Conservation (phyloP, 2,329 filamentous ascomycete species). For the Camillea tinctor region DNA sequence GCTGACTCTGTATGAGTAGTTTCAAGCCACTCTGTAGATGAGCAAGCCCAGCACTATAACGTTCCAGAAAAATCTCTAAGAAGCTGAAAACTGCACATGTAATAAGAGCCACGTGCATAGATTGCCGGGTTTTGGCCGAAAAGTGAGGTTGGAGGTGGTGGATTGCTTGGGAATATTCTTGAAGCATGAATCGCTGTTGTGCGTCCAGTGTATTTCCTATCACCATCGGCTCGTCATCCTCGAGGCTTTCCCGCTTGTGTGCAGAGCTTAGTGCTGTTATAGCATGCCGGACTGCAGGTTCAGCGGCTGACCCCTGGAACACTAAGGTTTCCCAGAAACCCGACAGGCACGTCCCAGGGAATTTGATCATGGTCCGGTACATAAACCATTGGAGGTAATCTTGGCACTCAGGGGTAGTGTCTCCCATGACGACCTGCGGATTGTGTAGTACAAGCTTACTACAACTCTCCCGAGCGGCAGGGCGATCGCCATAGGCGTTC, state of each 20-base stretch:
- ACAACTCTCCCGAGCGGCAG: slow-evolving; percentile 30
- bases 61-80: slow-evolving; percentile 36
- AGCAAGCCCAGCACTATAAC: slow-evolving; percentile 35
- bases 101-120: slow-evolving; percentile 38
- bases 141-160: slow-evolving; percentile 35
- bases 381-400: slow-evolving; percentile 44
- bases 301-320: slow-evolving; percentile 35
- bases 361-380: slow-evolving; percentile 35
- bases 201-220: slow-evolving; percentile 10
- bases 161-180: slow-evolving; percentile 40
- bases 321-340: slow-evolving; percentile 39
- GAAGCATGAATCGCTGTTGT: slow-evolving; percentile 28
- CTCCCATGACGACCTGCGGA: slow-evolving; percentile 6
- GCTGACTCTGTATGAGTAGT: slow-evolving; percentile 32
- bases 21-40: slow-evolving; percentile 45
- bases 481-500: slow-evolving; percentile 8
- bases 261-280: slow-evolving; percentile 38
- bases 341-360: slow-evolving; percentile 37
- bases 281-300: slow-evolving; percentile 42
- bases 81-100: slow-evolving; percentile 37
- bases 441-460: slow-evolving; percentile 3
- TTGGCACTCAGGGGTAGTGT: slow-evolving; percentile 30
- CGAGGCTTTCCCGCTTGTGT: slow-evolving; percentile 27
- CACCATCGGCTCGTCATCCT: neutral
- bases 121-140: slow-evolving; percentile 22